Conservation (phyloP, 768 basidiomycete genomes). For the Trametes punicea region DNA sequence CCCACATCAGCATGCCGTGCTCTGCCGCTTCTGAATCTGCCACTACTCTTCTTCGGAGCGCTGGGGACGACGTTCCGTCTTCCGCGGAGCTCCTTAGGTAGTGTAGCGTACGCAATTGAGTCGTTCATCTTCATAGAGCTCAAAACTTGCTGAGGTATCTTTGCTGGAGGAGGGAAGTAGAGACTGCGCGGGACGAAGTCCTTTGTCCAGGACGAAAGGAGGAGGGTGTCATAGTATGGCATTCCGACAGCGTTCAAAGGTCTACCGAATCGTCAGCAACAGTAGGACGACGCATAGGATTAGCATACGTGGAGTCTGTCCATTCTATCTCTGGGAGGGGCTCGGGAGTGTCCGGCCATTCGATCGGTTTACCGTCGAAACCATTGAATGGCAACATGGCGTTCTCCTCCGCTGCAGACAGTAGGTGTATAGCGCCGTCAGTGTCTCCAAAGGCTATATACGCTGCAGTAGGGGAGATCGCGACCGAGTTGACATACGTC, state of each 20-base stretch:
- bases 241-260: slow-evolving; percentile 88
- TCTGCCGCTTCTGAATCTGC: slow-evolving; percentile 86
- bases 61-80: slow-evolving; percentile 72
- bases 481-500: slow-evolving; percentile 74
- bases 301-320: slow-evolving; percentile 72
- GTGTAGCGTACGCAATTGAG: slow-evolving; percentile 82
- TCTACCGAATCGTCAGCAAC: slow-evolving; percentile 38
- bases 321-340: slow-evolving; percentile 72
- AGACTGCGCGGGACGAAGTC: slow-evolving; percentile 50
- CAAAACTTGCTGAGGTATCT: slow-evolving; percentile 78
- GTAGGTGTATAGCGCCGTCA: slow-evolving; percentile 77
- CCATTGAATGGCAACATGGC: slow-evolving; percentile 76
- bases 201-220: slow-evolving; percentile 65
- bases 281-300: background rate
- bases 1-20: slow-evolving; percentile 21
- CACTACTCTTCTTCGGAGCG: slow-evolving; percentile 50
- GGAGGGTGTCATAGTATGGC: slow-evolving; percentile 71
- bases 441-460: slow-evolving; percentile 92
- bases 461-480: slow-evolving; percentile 83
- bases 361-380: slow-evolving; percentile 80
- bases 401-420: slow-evolving; percentile 68
- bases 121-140: slow-evolving; percentile 82
- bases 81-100: slow-evolving; percentile 83
- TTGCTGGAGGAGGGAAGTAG: slow-evolving; percentile 64
- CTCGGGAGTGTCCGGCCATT: slow-evolving; percentile 78